Evolutionary conservation across 2,329 filamentous ascomycete genomes (phyloP).

Genomic region (Alternaria alternata): DNA sequence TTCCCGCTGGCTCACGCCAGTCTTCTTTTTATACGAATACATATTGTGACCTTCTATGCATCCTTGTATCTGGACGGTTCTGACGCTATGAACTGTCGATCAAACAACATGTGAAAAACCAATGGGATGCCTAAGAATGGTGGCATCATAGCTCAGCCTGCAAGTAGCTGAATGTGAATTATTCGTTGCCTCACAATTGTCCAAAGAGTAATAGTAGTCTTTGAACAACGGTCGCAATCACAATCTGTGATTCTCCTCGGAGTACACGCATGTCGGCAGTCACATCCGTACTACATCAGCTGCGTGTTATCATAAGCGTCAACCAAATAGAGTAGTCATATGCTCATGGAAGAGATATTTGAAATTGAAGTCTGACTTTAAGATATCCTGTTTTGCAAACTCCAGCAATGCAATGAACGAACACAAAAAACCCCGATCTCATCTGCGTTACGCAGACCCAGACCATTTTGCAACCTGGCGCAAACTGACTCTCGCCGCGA

Average conservation of each 20-base stretch:
- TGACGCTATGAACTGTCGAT: background rate
- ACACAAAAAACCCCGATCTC: background rate
- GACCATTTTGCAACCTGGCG: background rate
- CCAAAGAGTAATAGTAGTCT: too few species aligned
- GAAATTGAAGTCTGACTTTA: background rate
- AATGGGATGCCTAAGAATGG: background rate
- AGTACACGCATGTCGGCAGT: too few species aligned
- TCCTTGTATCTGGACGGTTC: background rate
- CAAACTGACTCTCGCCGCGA: background rate
- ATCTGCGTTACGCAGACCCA: slow-evolving; percentile 2
- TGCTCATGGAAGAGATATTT: background rate
- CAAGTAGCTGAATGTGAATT: too few species aligned
- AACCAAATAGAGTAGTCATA: background rate
- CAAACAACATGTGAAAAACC: background rate
- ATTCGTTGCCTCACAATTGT: too few species aligned
- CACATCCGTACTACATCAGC: too few species aligned
- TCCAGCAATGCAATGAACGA: slow-evolving; percentile 26
- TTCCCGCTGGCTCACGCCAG: background rate
- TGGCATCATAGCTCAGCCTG: background rate
- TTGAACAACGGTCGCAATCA: too few species aligned
- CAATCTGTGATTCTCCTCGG: too few species aligned
- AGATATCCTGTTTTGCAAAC: slow-evolving; percentile 20
- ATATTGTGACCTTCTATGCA: background rate
- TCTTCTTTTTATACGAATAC: background rate
- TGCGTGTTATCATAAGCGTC: too few species aligned